A percentile compares a stretch with the other conserved stretches of the same genome.
These are phyloP conservation scores for Kodamaea ohmeri DNA, from an alignment of 1,139 yeast species.

Conservation along the genomic window DNA sequence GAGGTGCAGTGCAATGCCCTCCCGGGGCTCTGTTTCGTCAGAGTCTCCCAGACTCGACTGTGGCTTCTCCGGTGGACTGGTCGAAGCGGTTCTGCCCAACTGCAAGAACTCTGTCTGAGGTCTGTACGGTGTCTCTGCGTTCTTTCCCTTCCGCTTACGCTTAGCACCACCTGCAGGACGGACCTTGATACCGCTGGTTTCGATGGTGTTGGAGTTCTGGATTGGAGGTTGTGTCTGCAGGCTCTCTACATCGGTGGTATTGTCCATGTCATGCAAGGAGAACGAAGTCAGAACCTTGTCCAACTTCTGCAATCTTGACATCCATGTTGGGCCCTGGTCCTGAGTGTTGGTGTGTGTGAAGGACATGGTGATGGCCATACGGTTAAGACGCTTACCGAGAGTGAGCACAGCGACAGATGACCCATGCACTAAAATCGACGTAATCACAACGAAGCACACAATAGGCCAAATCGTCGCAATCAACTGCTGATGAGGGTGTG, in stretches of 20 bases:
- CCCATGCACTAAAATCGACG: conserved; percentile 92
- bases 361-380: conserved; percentile 91
- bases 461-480: conserved; percentile 87
- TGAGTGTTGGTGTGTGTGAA: conserved; percentile 70
- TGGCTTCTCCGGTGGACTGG: conserved; percentile 13
- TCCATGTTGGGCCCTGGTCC: conserved; percentile 69
- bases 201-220: conserved; percentile 40
- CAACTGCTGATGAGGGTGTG: conserved; percentile 62
- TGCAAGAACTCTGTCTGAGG: conserved; percentile 45
- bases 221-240: conserved; percentile 14
- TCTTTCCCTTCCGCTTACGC: conserved; percentile 24
- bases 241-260: conserved; percentile 10
- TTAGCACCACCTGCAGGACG: conserved; percentile 80
- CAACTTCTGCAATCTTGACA: conserved; percentile 78
- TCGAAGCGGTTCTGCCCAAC: conserved; percentile 33
- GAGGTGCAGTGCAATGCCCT: neutral
- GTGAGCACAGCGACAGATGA: conserved; percentile 94
- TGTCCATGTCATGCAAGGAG: conserved; percentile 72
- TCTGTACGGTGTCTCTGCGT: conserved; percentile 20
- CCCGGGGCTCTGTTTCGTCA: neutral
- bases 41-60: conserved; percentile 11
- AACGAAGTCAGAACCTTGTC: conserved; percentile 71
- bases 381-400: conserved; percentile 82
- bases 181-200: conserved; percentile 67
- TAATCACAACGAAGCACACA: conserved; percentile 76